Conservation (phyloP, 495 filamentous ascomycete genomes). For the Penicillium mononematosum region DNA sequence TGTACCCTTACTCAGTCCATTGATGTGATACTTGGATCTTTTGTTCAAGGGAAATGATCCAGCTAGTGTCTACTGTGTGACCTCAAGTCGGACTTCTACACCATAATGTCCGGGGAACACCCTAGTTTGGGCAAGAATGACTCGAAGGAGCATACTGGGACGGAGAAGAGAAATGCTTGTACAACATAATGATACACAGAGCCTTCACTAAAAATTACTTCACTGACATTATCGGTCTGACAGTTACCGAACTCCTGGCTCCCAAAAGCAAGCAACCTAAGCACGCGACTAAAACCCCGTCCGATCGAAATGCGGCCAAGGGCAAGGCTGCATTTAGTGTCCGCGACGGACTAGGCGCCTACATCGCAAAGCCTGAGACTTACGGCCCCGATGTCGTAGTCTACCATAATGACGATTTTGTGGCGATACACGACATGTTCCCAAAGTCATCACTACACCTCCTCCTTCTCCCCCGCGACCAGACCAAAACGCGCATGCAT, state of each 20-base stretch:
- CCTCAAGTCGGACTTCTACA: background rate
- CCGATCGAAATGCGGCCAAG: constrained; percentile 26
- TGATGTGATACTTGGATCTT: constrained; percentile 5
- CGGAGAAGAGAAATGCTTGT: constrained; percentile 48
- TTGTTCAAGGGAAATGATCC: background rate
- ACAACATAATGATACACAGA: constrained; percentile 15
- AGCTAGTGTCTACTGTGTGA: background rate
- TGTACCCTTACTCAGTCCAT: background rate
- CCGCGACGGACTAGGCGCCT: constrained; percentile 66
- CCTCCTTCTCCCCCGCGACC: constrained; percentile 78
- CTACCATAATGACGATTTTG: constrained; percentile 67
- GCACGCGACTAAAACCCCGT: constrained; percentile 24
- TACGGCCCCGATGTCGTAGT: constrained; percentile 64
- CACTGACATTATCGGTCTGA: background rate
- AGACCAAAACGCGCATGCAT: constrained; percentile 58
- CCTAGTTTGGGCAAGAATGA: background rate
- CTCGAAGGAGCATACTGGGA: constrained; percentile 12
- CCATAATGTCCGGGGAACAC: constrained; percentile 13
- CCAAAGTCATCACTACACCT: constrained; percentile 84
- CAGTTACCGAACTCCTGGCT: constrained; percentile 70
- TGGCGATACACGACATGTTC: constrained; percentile 78
- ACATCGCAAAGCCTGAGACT: constrained; percentile 65
- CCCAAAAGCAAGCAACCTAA: constrained; percentile 53
- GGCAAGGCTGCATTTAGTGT: constrained; percentile 36
- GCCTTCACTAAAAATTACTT: background rate